Evolutionary conservation across 1,139 yeast species (phyloP), one percentile per base, ranked within the genome.

Genomic region (Geotrichum reessii): DNA sequence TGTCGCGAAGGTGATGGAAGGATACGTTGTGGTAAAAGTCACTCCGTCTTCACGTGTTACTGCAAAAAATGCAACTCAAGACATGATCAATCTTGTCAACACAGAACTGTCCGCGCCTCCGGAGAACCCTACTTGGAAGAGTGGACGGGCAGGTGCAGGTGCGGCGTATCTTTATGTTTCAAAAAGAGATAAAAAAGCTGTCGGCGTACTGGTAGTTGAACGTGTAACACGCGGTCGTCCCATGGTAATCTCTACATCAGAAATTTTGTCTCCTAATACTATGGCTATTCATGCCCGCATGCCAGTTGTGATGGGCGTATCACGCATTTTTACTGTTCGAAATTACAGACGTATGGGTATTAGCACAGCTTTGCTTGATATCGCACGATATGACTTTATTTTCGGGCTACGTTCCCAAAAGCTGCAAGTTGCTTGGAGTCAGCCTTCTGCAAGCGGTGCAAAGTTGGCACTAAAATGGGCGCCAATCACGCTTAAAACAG

Each of bases 401-500:
- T 85, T 84, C 66, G 91, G 91, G 0, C 65, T 80, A 50, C 60
- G 40, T 0, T 65, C 86, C 14, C 69, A 69, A 1, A 77, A 70
- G 58, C 61, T 60, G 3, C 77, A 81, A 58, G 71, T 86, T 1
- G 87, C 83, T 0, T 86, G 88, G 79, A 84, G 90, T 58, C 93
- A 86, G 68, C 92, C 92, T 0, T 83, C 87, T 63, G 78, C 76
- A 47, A 74, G 78, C 44, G 93, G 93, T 0, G 81, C 82, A 1
- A 71, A 75, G 52, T 73, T 86, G 46, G 87, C 91, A 3, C 50
- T 55, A 11, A 50, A 52, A 47, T 71, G 70, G 72, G 21, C 59
- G 2, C 40, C 40, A 33, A 33, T 33, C 17, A 33, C 40, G n/a
- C 40, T 33, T 33, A 33, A 33, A 33, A n/a, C 40, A n/a, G 40